Base-by-base conservation (phyloP, 1,284 basidiomycete species). In the Tetrapyrgos nigripes region DNA sequence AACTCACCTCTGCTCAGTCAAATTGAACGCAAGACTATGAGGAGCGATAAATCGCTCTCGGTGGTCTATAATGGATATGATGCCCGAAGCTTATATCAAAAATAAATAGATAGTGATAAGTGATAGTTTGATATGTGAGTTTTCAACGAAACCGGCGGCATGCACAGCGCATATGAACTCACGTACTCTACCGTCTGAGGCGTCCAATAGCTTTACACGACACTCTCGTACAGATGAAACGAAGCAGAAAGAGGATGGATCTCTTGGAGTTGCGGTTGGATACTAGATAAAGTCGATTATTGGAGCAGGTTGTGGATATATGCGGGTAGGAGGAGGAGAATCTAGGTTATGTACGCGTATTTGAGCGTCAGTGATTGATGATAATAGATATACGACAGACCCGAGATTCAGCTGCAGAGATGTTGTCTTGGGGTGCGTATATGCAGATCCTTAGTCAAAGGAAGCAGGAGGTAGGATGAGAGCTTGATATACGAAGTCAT, bases 41-140 rank as follows among this genome's bases (percentile, higher is more conserved):
- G 96, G 94, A 0, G 93, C 93, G 49, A 97, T 79, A 60, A 93
- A 87, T 31, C 94, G 84, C 73, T 97, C 96, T 17, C 90, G 81
- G 66, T 98, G 95, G 71, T 97, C 94, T 17, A 97, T 83, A 40
- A 97, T 96, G 82, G 83, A 71, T 98, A 97, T 1, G 92, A 94
- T 0, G 94, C 95, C n/a, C 95, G 83, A 13, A 92, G 80, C 93
- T 95, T 58, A 62, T 53, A 57, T 5, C 23, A 47, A 5, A 5
- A 24, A n/a, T 4, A 23, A 10, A 28, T 8, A 47, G 27, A 47
- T 33, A 43, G 40, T 35, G 50, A 14, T 29, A 23, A 50, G 23
- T n/a, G n/a, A n/a, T n/a, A n/a, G n/a, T n/a, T n/a, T n/a, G n/a
- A n/a, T n/a, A n/a, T n/a, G n/a, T n/a, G n/a, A n/a, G n/a, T n/a